A percentile compares a stretch with the other conserved stretches of the same genome.
phyloP scores from a whole-genome alignment of 768 basidiomycete genomes.

The Boletus pseudo-olivaceus region DNA sequence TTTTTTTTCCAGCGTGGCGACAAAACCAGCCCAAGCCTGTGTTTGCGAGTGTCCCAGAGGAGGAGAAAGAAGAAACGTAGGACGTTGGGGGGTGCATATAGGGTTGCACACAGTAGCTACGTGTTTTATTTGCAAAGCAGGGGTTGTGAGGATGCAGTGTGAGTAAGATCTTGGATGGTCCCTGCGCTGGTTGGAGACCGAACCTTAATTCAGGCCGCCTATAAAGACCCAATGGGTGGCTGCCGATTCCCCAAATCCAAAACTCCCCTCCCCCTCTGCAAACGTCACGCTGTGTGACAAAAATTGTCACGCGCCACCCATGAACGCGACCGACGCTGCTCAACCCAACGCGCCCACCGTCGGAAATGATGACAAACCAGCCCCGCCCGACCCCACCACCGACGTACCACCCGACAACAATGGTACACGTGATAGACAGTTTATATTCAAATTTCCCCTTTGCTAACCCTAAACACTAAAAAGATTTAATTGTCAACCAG shows the following conservation, averaged over 20 bases:
- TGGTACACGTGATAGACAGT: slow-evolving; percentile 39
- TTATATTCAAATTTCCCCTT: slow-evolving; percentile 29
- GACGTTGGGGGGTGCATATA: slow-evolving; percentile 27
- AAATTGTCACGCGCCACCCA: slow-evolving; percentile 63
- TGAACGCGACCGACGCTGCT: slow-evolving; percentile 48
- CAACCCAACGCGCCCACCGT: slow-evolving; percentile 30
- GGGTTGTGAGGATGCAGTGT: slow-evolving; percentile 26
- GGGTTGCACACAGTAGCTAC: slow-evolving; percentile 3
- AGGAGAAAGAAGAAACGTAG: slow-evolving; percentile 57
- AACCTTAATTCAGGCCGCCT: slow-evolving; percentile 79
- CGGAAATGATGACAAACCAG: slow-evolving; percentile 29
- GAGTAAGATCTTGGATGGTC: slow-evolving; percentile 49
- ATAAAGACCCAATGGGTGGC: slow-evolving; percentile 78
- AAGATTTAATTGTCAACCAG: slow-evolving; percentile 21
- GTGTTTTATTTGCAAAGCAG: slow-evolving; percentile 7
- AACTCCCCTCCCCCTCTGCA: slow-evolving; percentile 48
- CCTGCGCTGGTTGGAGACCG: slow-evolving; percentile 72
- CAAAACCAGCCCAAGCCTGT: slow-evolving; percentile 84
- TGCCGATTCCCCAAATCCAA: slow-evolving; percentile 63
- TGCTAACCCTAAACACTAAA: slow-evolving; percentile 38
- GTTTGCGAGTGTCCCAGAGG: slow-evolving; percentile 60
- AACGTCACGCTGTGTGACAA: slow-evolving; percentile 62
- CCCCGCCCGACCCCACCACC: slow-evolving; percentile 16
- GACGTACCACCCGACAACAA: slow-evolving; percentile 27
- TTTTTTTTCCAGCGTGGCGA: slow-evolving; percentile 68